phyloP scores from a whole-genome alignment of 1,284 basidiomycete genomes.

The Pascua sp. region DNA sequence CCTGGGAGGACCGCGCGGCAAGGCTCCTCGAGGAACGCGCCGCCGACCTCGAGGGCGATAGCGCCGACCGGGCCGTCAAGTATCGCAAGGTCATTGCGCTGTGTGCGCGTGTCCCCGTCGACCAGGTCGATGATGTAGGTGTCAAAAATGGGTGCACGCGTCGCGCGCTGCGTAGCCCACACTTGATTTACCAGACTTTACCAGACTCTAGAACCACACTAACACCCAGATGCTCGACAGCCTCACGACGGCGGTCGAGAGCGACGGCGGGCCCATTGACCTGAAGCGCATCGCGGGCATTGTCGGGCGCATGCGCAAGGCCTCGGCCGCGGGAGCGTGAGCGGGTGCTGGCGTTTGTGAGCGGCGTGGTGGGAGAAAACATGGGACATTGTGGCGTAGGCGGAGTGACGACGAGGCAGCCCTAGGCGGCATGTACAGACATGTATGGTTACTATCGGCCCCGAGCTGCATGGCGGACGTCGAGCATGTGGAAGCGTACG shows the following conservation, averaged over 20 bases:
- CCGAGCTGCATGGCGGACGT: no score
- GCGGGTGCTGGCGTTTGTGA: no score
- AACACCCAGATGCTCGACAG: slow-evolving; percentile 73
- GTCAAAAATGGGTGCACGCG: background rate
- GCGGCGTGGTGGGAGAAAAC: no score
- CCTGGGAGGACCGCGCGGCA: slow-evolving; percentile 78
- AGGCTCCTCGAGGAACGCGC: slow-evolving; percentile 67
- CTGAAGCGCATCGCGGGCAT: slow-evolving; percentile 81
- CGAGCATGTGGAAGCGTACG: no score
- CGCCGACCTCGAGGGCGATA: slow-evolving; percentile 68
- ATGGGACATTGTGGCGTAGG: no score
- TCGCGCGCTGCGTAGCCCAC: background rate
- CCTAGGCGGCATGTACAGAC: no score
- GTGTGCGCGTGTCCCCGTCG: slow-evolving; percentile 80
- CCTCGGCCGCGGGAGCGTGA: slow-evolving; percentile 2
- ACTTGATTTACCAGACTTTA: background rate
- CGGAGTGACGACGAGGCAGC: no score
- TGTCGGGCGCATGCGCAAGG: slow-evolving; percentile 54
- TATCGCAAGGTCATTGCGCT: slow-evolving; percentile 87
- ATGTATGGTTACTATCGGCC: no score
- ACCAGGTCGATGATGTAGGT: slow-evolving; percentile 82
- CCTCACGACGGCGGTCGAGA: slow-evolving; percentile 81
- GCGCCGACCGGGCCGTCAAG: slow-evolving; percentile 78
- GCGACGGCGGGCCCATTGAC: slow-evolving; percentile 78
- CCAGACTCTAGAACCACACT: background rate